phyloP scores from a whole-genome alignment of 2,329 filamentous ascomycete genomes.

The Diplocarpon rosae region DNA sequence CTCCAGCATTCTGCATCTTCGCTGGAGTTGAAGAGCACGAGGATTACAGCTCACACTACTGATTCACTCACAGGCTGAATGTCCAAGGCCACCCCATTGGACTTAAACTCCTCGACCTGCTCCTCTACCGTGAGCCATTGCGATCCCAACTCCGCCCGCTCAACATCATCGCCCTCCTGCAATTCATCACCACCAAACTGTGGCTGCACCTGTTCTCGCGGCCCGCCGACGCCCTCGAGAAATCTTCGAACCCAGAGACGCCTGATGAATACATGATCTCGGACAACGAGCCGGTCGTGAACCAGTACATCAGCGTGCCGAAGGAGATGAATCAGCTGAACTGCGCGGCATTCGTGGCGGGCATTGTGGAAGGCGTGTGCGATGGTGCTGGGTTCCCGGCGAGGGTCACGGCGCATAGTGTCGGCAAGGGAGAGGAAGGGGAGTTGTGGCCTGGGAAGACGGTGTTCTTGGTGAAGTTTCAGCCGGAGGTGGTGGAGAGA shows the following conservation, averaged over 20 bases:
- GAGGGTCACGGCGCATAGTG: constrained; percentile 79
- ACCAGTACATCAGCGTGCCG: constrained; percentile 85
- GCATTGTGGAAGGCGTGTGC: constrained; percentile 90
- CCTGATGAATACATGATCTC: constrained; percentile 98
- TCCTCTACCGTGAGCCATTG: constrained; percentile 70
- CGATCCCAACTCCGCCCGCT: constrained; percentile 68
- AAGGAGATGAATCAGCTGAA: constrained; percentile 95
- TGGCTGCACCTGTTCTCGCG: constrained; percentile 90
- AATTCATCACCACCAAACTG: constrained; percentile 86
- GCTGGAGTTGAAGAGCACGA: too few relatives aligned
- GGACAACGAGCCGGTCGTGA: constrained; percentile 94
- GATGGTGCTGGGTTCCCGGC: constrained; percentile 86
- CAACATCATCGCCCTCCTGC: constrained; percentile 80
- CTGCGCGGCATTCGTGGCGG: constrained; percentile 90
- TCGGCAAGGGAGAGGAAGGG: constrained; percentile 44
- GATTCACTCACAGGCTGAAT: constrained; percentile 54
- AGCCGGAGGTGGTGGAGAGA: constrained; percentile 80
- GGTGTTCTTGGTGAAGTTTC: constrained; percentile 90
- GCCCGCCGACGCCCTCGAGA: constrained; percentile 85
- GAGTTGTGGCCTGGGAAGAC: constrained; percentile 96
- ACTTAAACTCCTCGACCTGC: constrained; percentile 86
- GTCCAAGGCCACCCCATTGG: constrained; percentile 88
- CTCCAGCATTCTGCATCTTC: too few relatives aligned
- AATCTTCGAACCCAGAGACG: constrained; percentile 68
- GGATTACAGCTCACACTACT: not conserved